These are phyloP conservation scores for Vararia minispora DNA, from an alignment of 768 basidiomycete genomes.

Conservation along the genomic window DNA sequence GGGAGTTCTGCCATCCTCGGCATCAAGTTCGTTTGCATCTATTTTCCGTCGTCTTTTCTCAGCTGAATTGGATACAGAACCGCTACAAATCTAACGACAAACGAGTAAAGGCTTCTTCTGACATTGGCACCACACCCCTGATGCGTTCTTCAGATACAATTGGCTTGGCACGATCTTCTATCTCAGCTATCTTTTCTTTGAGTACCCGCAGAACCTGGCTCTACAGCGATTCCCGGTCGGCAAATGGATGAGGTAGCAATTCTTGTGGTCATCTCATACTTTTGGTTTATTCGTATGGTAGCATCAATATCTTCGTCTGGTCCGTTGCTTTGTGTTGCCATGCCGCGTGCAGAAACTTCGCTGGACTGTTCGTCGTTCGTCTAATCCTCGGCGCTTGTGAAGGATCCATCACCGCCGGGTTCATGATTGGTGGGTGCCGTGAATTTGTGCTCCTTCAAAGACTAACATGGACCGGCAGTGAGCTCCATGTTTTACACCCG, in stretches of 20 bases:
- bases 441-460: too few relatives aligned
- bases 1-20: conserved; percentile 61
- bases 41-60: background rate
- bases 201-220: conserved; percentile 65
- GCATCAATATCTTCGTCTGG: conserved; percentile 61
- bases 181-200: conserved; percentile 56
- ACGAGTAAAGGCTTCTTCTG: conserved; percentile 27
- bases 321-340: conserved; percentile 46
- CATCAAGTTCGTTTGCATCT: conserved; percentile 45
- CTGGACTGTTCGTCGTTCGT: conserved; percentile 49
- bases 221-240: conserved; percentile 67
- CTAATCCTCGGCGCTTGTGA: conserved; percentile 66
- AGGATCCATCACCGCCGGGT: conserved; percentile 60
- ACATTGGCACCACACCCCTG: background rate
- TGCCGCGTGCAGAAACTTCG: conserved; percentile 63
- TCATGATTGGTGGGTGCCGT: too few relatives aligned
- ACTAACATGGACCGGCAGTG: too few relatives aligned
- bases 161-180: conserved; percentile 75
- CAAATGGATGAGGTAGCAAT: conserved; percentile 63
- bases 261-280: background rate
- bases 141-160: conserved; percentile 41
- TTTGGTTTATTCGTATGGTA: conserved; percentile 16
- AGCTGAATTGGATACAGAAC: conserved; percentile 25
- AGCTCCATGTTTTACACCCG: conserved; percentile 73
- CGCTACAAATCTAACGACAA: conserved; percentile 49